Base-by-base conservation (phyloP, 2,329 filamentous ascomycete species). In the Alternaria metachromatica region DNA sequence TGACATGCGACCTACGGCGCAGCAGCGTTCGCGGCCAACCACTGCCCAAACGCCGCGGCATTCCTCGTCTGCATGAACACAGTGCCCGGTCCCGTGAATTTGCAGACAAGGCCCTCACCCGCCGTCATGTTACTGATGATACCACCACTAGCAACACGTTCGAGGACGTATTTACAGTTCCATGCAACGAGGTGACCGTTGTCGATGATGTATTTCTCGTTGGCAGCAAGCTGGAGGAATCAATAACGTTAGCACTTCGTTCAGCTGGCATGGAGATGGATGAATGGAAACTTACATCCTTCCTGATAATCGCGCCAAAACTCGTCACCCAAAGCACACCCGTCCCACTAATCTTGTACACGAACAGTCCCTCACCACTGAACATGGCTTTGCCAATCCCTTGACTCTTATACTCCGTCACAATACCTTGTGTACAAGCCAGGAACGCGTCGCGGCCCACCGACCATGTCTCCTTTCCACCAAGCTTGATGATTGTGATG, bases 11-110 rank as follows among this genome's bases (percentile, higher is more conserved):
- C 6, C 20, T 62, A 62, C 11, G 20, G 43, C 7, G 33, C 48
- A 11, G 60, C 20, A 13, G 70, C 63, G 64, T 76, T 70, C 10
- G 65, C 65, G 12, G 63, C 63, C 59, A 90, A 77, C 80, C 87
- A 89, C 13, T 79, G 74, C 2, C 83, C 83, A 74, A 91, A 90
- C 0, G 85, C 84, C 11, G 88, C 87, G 55, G 93, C 86, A 76
- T 97, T 98, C 66, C 96, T 88, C 1, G 96, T 98, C 81, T 99
- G 96, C 72, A 98, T 86, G 75, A 94, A 97, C 0, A 99, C 87
- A 0, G 93, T 96, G 1, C 96, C 96, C 0, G 96, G 96, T 0
- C 92, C 83, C 71, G 90, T 93, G 70, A 98, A 98, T 77, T 94
- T 97, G 84, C 96, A 99, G 5, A 97, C 94, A 37, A 98, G 83